These are phyloP conservation scores for Cladosporium sp. DNA, from an alignment of 2,329 filamentous ascomycete species.

Conservation along the genomic window DNA sequence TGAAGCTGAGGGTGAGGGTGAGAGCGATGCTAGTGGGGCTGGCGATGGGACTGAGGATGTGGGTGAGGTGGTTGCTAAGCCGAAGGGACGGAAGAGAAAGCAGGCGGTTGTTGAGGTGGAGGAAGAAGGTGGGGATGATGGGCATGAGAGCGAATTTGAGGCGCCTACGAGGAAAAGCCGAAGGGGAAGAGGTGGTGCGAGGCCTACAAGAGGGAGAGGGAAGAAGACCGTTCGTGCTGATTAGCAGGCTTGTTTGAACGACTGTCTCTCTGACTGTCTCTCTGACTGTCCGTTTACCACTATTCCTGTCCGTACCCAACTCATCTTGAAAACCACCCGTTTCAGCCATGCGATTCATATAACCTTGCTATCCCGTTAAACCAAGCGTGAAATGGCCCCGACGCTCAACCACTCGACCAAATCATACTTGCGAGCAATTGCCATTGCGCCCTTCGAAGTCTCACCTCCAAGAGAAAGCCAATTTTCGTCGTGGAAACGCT, in stretches of 20 bases:
- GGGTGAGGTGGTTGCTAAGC: not conserved
- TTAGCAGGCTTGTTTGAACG: not conserved
- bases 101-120: not conserved
- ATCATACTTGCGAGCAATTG: no score
- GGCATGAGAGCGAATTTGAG: conserved; percentile 18
- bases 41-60: not conserved
- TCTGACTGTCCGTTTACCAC: no score
- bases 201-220: conserved; percentile 1
- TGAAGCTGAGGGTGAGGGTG: conserved; percentile 12
- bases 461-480: no score
- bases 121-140: conserved; percentile 9
- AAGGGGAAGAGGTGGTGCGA: conserved; percentile 15
- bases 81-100: conserved; percentile 5
- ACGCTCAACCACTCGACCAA: no score
- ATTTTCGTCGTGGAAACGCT: no score
- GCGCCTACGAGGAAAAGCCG: conserved; percentile 8
- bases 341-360: no score
- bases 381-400: no score
- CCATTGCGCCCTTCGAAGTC: no score
- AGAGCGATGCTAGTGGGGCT: not conserved
- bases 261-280: no score
- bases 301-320: no score
- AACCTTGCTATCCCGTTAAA: no score
- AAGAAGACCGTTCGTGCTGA: conserved; percentile 12
- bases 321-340: no score